Conservation (phyloP, 805 yeast species). For the Jamesozyma lodderae region DNA sequence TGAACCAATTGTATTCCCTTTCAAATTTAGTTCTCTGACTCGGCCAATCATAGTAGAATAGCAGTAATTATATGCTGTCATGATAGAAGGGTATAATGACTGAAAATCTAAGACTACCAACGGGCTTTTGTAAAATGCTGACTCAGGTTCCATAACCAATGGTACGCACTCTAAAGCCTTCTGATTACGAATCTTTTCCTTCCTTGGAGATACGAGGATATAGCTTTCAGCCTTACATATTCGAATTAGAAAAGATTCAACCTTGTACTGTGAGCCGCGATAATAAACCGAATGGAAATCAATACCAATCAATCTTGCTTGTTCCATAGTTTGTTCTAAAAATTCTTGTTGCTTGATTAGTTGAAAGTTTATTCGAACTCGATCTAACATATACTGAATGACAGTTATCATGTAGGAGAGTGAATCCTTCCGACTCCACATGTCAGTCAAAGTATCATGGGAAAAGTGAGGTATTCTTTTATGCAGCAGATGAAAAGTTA, state of each 20-base stretch:
- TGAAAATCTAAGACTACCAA: slow-evolving; percentile 87
- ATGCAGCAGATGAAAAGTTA: slow-evolving; percentile 59
- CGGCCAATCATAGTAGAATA: slow-evolving; percentile 65
- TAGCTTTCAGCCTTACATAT: slow-evolving; percentile 69
- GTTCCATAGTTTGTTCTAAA: slow-evolving; percentile 64
- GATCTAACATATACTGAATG: slow-evolving; percentile 40
- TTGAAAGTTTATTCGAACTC: slow-evolving; percentile 33
- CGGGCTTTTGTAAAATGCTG: slow-evolving; percentile 81
- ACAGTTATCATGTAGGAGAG: slow-evolving; percentile 32
- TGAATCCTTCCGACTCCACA: slow-evolving; percentile 31
- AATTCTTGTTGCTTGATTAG: slow-evolving; percentile 56
- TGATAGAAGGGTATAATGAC: slow-evolving; percentile 84
- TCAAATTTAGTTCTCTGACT: slow-evolving; percentile 42
- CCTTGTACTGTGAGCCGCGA: slow-evolving; percentile 90
- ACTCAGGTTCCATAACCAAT: slow-evolving; percentile 83
- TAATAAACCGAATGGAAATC: slow-evolving; percentile 83
- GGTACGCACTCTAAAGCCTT: slow-evolving; percentile 83
- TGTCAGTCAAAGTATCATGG: slow-evolving; percentile 38
- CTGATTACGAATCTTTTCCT: slow-evolving; percentile 72
- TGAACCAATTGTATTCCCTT: slow-evolving; percentile 45
- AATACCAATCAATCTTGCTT: slow-evolving; percentile 77
- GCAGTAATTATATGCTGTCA: slow-evolving; percentile 87
- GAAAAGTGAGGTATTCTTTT: slow-evolving; percentile 57
- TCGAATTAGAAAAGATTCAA: slow-evolving; percentile 73
- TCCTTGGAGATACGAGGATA: slow-evolving; percentile 68